phyloP scores from a whole-genome alignment of 805 yeast genomes.

The Saccharomyces eubayanus region DNA sequence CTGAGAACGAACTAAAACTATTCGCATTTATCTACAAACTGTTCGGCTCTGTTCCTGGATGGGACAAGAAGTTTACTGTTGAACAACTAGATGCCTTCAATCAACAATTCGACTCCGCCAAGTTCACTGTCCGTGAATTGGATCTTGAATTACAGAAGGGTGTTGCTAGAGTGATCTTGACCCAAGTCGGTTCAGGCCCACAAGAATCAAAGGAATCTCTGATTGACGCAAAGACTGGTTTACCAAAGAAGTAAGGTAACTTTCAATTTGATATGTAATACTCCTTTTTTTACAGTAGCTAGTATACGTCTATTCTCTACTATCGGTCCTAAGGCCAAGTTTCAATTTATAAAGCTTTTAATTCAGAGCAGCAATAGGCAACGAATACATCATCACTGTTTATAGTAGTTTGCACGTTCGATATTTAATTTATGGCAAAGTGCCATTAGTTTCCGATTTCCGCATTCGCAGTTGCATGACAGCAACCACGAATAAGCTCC shows the following conservation, averaged over 20 bases:
- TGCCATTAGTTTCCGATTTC: neutral
- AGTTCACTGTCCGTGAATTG: slow-evolving; percentile 29
- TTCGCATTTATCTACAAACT: slow-evolving; percentile 59
- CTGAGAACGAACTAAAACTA: slow-evolving; percentile 62
- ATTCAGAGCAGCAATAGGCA: neutral
- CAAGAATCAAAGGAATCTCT: slow-evolving; percentile 48
- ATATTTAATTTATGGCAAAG: neutral
- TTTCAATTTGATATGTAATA: neutral
- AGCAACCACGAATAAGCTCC: neutral
- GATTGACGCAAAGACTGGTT: slow-evolving; percentile 49
- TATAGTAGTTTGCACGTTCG: neutral
- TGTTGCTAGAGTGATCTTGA: slow-evolving; percentile 74
- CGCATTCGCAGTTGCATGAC: neutral
- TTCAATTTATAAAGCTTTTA: neutral
- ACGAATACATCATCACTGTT: too few relatives aligned
- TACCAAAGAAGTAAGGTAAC: slow-evolving; percentile 40
- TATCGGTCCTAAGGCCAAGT: neutral
- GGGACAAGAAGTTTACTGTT: slow-evolving; percentile 42
- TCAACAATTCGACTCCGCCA: slow-evolving; percentile 20
- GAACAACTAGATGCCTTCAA: slow-evolving; percentile 22
- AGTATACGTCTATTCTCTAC: neutral
- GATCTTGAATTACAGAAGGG: slow-evolving; percentile 54
- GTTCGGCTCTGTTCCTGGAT: slow-evolving; percentile 57
- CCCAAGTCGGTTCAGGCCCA: slow-evolving; percentile 87
- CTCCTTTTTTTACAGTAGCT: neutral